Evolutionary conservation across 805 yeast genomes (phyloP).

Genomic region (Candida orba): DNA sequence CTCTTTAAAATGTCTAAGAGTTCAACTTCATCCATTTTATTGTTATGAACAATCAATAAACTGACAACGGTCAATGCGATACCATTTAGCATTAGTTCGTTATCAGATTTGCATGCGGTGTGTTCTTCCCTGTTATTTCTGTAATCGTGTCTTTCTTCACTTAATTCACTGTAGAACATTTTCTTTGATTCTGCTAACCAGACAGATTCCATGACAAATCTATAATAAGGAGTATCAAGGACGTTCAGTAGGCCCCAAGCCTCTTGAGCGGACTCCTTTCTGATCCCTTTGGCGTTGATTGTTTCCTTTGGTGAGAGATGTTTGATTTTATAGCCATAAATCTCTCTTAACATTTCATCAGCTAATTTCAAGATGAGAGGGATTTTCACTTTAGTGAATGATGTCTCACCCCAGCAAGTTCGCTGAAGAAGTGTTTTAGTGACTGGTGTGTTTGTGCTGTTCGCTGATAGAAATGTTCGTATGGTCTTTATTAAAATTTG

Average conservation of each 20-base stretch:
- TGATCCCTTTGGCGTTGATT: constrained; percentile 6
- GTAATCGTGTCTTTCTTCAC: constrained; percentile 20
- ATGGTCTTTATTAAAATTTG: constrained; percentile 6
- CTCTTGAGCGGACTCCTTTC: constrained; percentile 4
- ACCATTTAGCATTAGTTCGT: constrained; percentile 16
- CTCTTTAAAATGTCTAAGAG: constrained; percentile 32
- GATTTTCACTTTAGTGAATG: constrained; percentile 4
- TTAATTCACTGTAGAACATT: constrained; percentile 19
- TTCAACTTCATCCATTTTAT: constrained; percentile 33
- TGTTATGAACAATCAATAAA: constrained; percentile 19
- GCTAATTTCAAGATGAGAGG: constrained; percentile 4
- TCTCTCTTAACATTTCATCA: constrained; percentile 1
- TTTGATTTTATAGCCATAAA: constrained; percentile 6
- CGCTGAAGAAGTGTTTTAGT: constrained; percentile 8
- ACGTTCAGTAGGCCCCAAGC: constrained; percentile 15
- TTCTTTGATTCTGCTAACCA: constrained; percentile 10
- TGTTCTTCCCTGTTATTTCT: constrained; percentile 13
- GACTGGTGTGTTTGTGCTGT: constrained; percentile 9
- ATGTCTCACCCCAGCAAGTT: constrained; percentile 9
- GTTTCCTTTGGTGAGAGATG: constrained; percentile 13
- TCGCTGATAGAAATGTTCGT: constrained; percentile 8
- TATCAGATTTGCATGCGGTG: constrained; percentile 14
- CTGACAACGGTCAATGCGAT: constrained; percentile 16
- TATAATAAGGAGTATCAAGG: constrained; percentile 9
- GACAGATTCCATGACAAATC: constrained; percentile 13